A percentile compares a stretch with the other conserved stretches of the same genome.
Evolutionary conservation across 129 eudicot species (phyloP).

Genomic region (Flaveria brownii): DNA sequence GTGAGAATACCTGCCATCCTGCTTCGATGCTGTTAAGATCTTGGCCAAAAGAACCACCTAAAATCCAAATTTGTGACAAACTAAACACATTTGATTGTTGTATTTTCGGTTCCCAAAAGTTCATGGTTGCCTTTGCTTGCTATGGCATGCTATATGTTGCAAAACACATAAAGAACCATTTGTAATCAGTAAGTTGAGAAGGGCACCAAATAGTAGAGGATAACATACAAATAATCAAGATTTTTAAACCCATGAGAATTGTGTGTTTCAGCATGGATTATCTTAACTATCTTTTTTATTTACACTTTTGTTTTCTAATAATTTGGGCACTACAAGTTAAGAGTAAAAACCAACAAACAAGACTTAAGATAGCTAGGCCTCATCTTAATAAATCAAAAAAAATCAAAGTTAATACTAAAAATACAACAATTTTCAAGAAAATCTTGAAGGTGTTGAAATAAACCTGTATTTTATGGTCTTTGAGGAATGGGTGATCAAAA

Average conservation of each 20-base stretch:
- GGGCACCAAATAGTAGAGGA: background rate
- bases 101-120: constrained; percentile 89
- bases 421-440: background rate
- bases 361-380: constrained; percentile 58
- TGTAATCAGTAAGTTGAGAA: background rate
- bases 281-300: no score
- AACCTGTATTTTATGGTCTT: constrained; percentile 95
- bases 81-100: constrained; percentile 93
- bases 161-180: constrained; percentile 1
- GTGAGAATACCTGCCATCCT: constrained; percentile 85
- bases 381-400: constrained; percentile 37
- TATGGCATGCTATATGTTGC: constrained; percentile 10
- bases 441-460: constrained; percentile 9
- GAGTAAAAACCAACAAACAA: background rate
- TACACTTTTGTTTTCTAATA: background rate
- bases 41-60: constrained; percentile 95
- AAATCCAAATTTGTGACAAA: constrained; percentile 83
- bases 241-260: background rate
- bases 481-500: constrained; percentile 92
- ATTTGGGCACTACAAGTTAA: background rate
- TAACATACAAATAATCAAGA: background rate
- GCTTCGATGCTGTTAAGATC: constrained; percentile 99
- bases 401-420: background rate
- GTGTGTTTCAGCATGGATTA: background rate
- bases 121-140: constrained; percentile 95